These are phyloP conservation scores for Kockiozyma suomiensis DNA, from an alignment of 805 yeast species.

Conservation along the genomic window DNA sequence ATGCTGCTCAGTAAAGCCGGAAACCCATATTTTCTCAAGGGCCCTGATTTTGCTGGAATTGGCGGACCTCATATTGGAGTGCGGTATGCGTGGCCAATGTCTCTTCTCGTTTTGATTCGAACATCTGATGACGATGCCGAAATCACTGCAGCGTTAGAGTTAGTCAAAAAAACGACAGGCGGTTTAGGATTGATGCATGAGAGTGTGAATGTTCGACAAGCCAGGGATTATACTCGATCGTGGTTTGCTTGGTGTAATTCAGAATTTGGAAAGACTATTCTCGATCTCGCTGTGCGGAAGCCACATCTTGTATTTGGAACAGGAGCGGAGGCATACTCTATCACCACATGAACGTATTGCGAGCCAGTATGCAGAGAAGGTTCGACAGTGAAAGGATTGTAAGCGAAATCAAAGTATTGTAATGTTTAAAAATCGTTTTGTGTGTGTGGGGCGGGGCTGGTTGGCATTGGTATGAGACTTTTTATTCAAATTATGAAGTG, in stretches of 20 bases:
- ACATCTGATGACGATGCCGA: conserved; percentile 75
- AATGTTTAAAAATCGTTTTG: no score
- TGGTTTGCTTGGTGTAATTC: conserved; percentile 97
- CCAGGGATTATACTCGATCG: conserved; percentile 65
- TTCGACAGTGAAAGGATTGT: no score
- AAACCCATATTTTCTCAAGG: conserved; percentile 75
- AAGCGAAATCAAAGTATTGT: no score
- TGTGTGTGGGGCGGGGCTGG: no score
- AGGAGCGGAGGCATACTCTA: conserved; percentile 13
- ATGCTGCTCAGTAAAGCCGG: conserved; percentile 71
- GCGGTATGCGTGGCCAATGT: conserved; percentile 88
- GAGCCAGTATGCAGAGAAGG: no score
- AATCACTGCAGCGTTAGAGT: conserved; percentile 53
- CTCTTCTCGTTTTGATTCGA: conserved; percentile 70
- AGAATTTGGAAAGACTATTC: conserved; percentile 84
- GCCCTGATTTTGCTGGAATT: conserved; percentile 67
- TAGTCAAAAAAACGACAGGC: conserved; percentile 63
- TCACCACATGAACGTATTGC: background rate
- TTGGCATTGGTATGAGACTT: no score
- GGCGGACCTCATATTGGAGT: conserved; percentile 93
- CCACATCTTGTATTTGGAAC: conserved; percentile 69
- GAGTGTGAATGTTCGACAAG: conserved; percentile 64
- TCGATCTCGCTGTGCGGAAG: conserved; percentile 70
- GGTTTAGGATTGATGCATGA: conserved; percentile 85
- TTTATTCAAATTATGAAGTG: no score